These are phyloP conservation scores for Suhomyces sp. DNA, from an alignment of 805 yeast species.

Conservation along the genomic window DNA sequence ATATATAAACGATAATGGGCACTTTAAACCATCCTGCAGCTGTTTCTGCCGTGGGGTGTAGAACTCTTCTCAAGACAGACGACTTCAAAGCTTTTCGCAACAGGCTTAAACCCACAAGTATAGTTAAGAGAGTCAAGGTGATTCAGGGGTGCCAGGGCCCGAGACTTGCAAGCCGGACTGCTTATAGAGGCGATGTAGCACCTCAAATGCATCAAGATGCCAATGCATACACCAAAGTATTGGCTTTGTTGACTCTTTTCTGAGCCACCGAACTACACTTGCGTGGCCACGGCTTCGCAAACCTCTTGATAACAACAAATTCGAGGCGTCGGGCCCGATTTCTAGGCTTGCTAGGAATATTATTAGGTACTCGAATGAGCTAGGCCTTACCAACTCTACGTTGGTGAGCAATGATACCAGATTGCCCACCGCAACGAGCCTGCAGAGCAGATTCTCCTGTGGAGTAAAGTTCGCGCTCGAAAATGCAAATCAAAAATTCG, in stretches of 20 bases:
- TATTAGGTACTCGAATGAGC: constrained; percentile 9
- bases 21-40: not conserved
- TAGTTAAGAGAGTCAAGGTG: not conserved
- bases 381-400: constrained; percentile 9
- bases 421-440: not conserved
- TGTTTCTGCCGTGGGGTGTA: not conserved
- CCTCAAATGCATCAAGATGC: not conserved
- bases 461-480: constrained; percentile 8
- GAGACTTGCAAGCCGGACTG: not conserved
- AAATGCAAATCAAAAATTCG: constrained; percentile 3
- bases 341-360: constrained; percentile 9
- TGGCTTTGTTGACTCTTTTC: not conserved
- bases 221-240: not conserved
- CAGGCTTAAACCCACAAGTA: not conserved
- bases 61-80: not conserved
- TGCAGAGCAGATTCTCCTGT: constrained; percentile 11
- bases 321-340: not conserved
- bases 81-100: not conserved
- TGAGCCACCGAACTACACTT: not conserved
- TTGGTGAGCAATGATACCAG: not conserved
- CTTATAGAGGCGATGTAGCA: not conserved
- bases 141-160: not conserved
- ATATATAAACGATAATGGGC: not conserved
- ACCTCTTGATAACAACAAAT: not conserved
- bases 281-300: constrained; percentile 1